Evolutionary conservation across 78 protist genomes (phyloP).

Genomic region (Dictyostelium citrinum): DNA sequence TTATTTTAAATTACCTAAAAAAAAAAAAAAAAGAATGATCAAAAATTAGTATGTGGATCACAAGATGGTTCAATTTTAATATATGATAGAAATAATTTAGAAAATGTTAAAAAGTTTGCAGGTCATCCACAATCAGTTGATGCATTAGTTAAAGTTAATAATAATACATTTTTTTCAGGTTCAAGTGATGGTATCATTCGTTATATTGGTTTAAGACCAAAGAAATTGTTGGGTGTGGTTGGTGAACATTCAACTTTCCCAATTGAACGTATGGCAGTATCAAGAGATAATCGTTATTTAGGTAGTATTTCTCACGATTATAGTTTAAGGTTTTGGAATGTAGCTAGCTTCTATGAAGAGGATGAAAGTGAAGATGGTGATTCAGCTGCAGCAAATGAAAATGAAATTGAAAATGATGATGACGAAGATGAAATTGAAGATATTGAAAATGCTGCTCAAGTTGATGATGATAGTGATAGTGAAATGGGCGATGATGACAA

Average conservation of each 20-base stretch:
- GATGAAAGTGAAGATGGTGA: slow-evolving; percentile 17
- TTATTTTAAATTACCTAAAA: background rate
- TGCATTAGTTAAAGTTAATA: slow-evolving; percentile 38
- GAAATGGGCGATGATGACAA: slow-evolving; percentile 18
- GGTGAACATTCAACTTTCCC: slow-evolving; percentile 71
- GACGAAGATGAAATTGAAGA: slow-evolving; percentile 7
- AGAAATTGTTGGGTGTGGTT: slow-evolving; percentile 50
- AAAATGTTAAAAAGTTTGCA: slow-evolving; percentile 27
- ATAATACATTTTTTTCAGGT: slow-evolving; percentile 36
- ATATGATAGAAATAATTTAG: slow-evolving; percentile 50
- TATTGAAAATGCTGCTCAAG: background rate
- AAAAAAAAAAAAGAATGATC: slow-evolving; percentile 2
- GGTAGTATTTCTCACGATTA: slow-evolving; percentile 68
- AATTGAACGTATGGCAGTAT: slow-evolving; percentile 40
- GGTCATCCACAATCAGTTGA: slow-evolving; percentile 76
- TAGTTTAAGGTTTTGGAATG: slow-evolving; percentile 71
- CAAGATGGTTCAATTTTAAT: slow-evolving; percentile 61
- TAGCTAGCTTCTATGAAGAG: slow-evolving; percentile 35
- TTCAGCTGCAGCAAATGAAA: background rate
- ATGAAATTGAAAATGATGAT: background rate
- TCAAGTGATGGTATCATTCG: slow-evolving; percentile 76
- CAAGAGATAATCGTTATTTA: slow-evolving; percentile 59
- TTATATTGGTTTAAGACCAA: slow-evolving; percentile 52
- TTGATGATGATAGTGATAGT: slow-evolving; percentile 18
- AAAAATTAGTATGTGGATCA: slow-evolving; percentile 72